Conservation (phyloP, 176 grass and related monocot species). For the Oryza punctata region DNA sequence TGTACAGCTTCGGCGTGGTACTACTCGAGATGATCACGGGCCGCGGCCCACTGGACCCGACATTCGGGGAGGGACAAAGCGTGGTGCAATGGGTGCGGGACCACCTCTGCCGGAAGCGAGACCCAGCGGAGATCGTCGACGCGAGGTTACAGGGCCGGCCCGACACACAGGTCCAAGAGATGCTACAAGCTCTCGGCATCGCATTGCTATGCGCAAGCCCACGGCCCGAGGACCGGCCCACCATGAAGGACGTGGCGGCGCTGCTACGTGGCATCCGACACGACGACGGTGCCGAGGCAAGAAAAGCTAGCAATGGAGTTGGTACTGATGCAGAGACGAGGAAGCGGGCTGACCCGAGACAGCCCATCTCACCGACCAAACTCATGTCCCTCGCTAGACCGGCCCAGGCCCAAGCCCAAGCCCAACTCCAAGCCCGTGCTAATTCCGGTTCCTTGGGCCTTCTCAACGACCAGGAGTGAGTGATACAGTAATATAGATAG, state of each 20-base stretch:
- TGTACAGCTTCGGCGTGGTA: conserved; percentile 93
- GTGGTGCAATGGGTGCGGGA: conserved; percentile 84
- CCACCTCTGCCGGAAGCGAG: conserved; percentile 59
- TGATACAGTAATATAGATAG: neutral
- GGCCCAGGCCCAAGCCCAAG: neutral
- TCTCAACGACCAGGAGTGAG: conserved; percentile 27
- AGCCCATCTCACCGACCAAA: conserved; percentile 33
- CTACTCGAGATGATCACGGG: conserved; percentile 79
- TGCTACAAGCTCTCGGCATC: conserved; percentile 86
- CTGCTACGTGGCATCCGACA: conserved; percentile 69
- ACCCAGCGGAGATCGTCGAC: conserved; percentile 68
- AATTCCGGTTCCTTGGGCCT: conserved; percentile 40
- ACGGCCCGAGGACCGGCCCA: conserved; percentile 59
- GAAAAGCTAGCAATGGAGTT: conserved; percentile 10
- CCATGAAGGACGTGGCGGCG: conserved; percentile 86
- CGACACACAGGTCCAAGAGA: conserved; percentile 72
- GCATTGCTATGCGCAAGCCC: conserved; percentile 72
- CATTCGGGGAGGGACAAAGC: conserved; percentile 69
- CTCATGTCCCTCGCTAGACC: conserved; percentile 1
- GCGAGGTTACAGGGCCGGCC: conserved; percentile 53
- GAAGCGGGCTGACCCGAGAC: conserved; percentile 42
- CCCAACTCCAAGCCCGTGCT: neutral
- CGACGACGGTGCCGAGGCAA: conserved; percentile 41
- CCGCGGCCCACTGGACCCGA: conserved; percentile 41
- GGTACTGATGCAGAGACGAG: neutral